phyloP scores from a whole-genome alignment of 805 yeast species.

The Sugiyamaella smithiae region DNA sequence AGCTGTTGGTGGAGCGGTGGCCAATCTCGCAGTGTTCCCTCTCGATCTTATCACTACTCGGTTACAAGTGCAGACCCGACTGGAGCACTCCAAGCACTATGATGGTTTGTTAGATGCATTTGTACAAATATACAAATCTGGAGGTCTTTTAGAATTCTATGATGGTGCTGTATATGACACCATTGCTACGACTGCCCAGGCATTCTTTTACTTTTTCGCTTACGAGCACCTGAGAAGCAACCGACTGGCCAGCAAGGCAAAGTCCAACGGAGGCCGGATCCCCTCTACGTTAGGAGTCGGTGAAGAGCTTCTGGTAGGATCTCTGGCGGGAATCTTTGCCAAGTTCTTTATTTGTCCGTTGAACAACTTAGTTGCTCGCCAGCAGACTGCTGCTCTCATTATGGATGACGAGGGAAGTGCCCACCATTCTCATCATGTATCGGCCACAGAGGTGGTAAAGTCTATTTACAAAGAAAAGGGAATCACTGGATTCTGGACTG shows the following conservation, averaged over 20 bases:
- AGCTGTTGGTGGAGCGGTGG: slow-evolving; percentile 34
- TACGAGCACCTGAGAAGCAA: slow-evolving; percentile 31
- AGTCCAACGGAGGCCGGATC: slow-evolving; percentile 19
- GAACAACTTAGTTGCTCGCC: slow-evolving; percentile 31
- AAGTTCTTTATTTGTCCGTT: slow-evolving; percentile 33
- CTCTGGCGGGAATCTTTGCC: slow-evolving; percentile 34
- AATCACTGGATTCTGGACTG: slow-evolving; percentile 35
- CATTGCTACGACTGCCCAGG: slow-evolving; percentile 30
- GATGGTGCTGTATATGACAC: slow-evolving; percentile 63
- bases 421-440: not conserved
- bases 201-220: slow-evolving; percentile 34
- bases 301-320: slow-evolving; percentile 32
- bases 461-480: slow-evolving; percentile 32
- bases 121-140: slow-evolving; percentile 61
- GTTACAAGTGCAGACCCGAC: slow-evolving; percentile 31
- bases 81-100: slow-evolving; percentile 36
- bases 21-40: slow-evolving; percentile 31
- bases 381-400: slow-evolving; percentile 26
- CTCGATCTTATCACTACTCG: slow-evolving; percentile 34
- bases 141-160: slow-evolving; percentile 72
- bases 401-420: slow-evolving; percentile 8
- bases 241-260: slow-evolving; percentile 17
- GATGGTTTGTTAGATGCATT: slow-evolving; percentile 74
- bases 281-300: slow-evolving; percentile 31
- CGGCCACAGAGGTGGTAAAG: slow-evolving; percentile 19